Evolutionary conservation across 2,329 filamentous ascomycete species (phyloP), one percentile per base, ranked within the genome.

Genomic region (Pseudogymnoascus sp.): DNA sequence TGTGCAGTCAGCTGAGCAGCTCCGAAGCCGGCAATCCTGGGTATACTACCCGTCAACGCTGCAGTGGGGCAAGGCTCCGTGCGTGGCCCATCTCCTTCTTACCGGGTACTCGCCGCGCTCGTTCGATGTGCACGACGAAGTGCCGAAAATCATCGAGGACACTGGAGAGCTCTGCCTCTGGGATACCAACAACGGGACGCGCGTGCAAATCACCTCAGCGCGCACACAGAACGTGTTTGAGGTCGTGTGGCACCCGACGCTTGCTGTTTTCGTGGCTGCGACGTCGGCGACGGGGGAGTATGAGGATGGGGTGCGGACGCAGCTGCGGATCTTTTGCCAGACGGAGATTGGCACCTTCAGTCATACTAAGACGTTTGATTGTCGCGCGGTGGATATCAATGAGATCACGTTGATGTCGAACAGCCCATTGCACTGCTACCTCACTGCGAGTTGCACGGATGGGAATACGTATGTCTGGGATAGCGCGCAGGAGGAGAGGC

Each of bases 401-500:
- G 84, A 87, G 71, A 73, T 88, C 1, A 81, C 81, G 0, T 78
- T 87, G 37, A 79, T 80, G 77, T 82, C 84, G 0, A 87, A 84
- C 66, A 82, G 81, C 62, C 61, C 68, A 0, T 56, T 70, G 0
- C 79, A 79, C 65, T 78, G 78, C 21, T 88, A 85, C 65, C 73
- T 87, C 14, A 84, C 85, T 1, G 85, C 84, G 0, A 82, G 81
- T 3, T 87, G 84, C 66, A 88, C 85, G 0, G 81, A 88, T 66
- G 83, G 84, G 14, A 82, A 79, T 7, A 81, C 83, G 0, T 88
- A 88, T 64, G 78, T 88, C 1, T 88, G 84, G 84, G 85, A 88
- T 65, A 84, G 84, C 1, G 78, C 80, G 0, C 77, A 75, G 10
- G 79, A 78, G n/a, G 83, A 86, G 66, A 73, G 76, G 38, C 81